Conservation (phyloP, 192 early-diverging fungal genomes). For the Entomortierella beljakovae region DNA sequence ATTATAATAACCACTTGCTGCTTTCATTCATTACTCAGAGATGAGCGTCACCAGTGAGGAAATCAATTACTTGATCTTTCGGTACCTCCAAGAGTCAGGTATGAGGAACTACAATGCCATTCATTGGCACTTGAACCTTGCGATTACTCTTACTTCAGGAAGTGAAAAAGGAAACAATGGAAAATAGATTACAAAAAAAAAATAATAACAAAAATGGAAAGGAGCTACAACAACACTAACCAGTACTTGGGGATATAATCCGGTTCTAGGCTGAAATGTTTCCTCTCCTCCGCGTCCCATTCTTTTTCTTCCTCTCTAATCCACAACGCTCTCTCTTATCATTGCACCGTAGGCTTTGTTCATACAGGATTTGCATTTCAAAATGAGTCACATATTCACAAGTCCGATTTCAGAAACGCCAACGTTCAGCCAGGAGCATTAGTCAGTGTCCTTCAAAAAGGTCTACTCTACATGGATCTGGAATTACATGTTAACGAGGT, state of each 20-base stretch:
- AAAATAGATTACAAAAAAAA: too few species aligned
- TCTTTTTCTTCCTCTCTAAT: not conserved
- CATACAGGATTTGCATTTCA: conserved; percentile 90
- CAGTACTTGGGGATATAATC: not conserved
- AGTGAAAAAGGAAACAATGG: too few species aligned
- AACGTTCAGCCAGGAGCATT: conserved; percentile 86
- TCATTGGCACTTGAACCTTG: not conserved
- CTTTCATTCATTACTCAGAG: not conserved
- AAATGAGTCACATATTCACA: conserved; percentile 84
- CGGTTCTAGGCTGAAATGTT: too few species aligned
- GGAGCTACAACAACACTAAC: not conserved
- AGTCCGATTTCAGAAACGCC: conserved; percentile 64
- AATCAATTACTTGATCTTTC: conserved; percentile 89
- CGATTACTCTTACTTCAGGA: too few species aligned
- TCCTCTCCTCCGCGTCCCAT: too few species aligned
- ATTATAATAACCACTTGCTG: too few species aligned
- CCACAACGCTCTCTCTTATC: not conserved
- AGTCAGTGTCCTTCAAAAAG: conserved; percentile 91
- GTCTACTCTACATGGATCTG: conserved; percentile 89
- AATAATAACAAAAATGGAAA: too few species aligned
- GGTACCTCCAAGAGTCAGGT: conserved; percentile 91
- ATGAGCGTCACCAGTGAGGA: conserved; percentile 86
- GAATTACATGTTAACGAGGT: conserved; percentile 89
- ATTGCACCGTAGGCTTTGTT: conserved; percentile 71
- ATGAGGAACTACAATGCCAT: not conserved